Evolutionary conservation across 495 filamentous ascomycete species (phyloP), one percentile per base, ranked within the genome.

Genomic region (Platismatia glauca): DNA sequence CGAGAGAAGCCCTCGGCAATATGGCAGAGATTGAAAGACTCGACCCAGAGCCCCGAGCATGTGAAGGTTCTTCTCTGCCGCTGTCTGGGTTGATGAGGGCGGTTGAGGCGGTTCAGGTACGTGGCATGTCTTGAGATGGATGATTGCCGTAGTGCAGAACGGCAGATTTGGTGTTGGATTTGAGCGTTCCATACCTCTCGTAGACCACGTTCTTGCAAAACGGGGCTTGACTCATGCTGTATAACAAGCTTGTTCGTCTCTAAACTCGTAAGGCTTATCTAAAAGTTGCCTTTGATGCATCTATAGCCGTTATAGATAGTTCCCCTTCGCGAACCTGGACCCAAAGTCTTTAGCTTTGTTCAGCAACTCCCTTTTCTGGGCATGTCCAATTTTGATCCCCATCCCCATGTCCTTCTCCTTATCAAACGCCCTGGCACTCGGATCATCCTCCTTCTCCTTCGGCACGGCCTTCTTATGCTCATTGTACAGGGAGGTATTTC

Each of bases 331-430:
- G 71, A 98, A 98, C 52, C 91, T 76, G 18, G 84, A 86, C 16
- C 86, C 86, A 78, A 96, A 97, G 68, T 90, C 87, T 41, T 86
- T 82, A 13, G 93, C 90, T 67, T 84, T 84, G 53, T 84, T 86
- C 55, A 97, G 65, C 81, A 98, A 76, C 70, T 97, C 88, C 63
- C 80, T 85, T 65, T 86, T 85, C 78, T 95, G 84, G 24, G 82
- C 75, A 68, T 85, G 74, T n/a, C 85, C 86, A 46, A 97, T 82
- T 71, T 83, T 85, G 4, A 84, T 82, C 15, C 86, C 86, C 13
- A 86, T 77, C 55, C 82, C 87, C 80, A 98, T 94, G 74, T 98
- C 94, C 78, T 97, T 98, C 75, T 98, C 91, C 53, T 83, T 79
- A 75, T 97, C 91, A 77, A 97, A 98, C 12, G 84, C 86, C 64